Base-by-base conservation (phyloP, 2,329 filamentous ascomycete genomes). In the Aspergillus puulaauensis region DNA sequence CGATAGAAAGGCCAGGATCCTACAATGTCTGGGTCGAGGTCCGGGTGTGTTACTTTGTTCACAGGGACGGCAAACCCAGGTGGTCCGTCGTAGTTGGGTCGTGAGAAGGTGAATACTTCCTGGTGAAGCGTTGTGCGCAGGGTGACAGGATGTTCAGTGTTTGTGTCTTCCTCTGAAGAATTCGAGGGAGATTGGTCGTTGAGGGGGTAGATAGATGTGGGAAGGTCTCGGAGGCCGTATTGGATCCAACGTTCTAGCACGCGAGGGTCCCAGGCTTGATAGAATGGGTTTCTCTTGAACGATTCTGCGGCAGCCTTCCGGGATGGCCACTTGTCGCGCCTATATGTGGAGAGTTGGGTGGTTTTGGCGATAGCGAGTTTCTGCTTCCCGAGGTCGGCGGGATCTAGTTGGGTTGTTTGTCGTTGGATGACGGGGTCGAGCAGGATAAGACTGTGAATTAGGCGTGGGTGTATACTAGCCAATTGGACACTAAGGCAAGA, bases 261-360 rank as follows among this genome's bases (percentile, higher is more conserved):
- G 46, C 92, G 83, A 1, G 83, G 80, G 67, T 98, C 91, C 93
- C 93, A 98, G 11, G 82, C 66, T 62, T 86, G 80, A 75, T 96
- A 97, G 77, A 96, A 96, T 44, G 84, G 83, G 67, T 82, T 89
- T 54, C 83, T 83, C 52, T 77, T 75, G 75, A 96, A 92, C 11
- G 84, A 77, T 12, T 82, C 82, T 53, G 81, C 82, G 19, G 93
- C 93, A 2, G 80, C 88, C 49, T 80, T 77, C 9, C 89, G 84
- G 0, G 89, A 91, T 0, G 91, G 89, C 95, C 93, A 98, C 56
- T 83, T 68, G 65, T 97, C 93, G 44, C 91, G 86, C 14, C 93
- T 86, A 62, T 82, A 81, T 9, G 88, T 83, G 35, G 91, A 96
- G 23, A 86, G 79, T 55, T 80, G 68, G 21, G 73, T 76, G 12